These are phyloP conservation scores for Blastosporella zonata DNA, from an alignment of 1,284 basidiomycete genomes.

Conservation along the genomic window DNA sequence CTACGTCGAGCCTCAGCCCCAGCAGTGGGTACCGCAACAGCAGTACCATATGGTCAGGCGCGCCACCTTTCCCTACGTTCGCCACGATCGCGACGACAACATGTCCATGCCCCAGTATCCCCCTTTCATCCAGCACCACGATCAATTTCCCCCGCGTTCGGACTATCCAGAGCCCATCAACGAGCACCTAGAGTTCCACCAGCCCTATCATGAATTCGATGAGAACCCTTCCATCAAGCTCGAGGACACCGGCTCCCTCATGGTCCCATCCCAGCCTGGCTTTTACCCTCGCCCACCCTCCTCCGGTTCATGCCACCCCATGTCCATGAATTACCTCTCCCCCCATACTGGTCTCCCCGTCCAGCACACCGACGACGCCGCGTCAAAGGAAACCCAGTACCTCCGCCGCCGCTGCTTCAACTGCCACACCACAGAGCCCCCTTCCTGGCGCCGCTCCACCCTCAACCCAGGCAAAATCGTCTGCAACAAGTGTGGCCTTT, in stretches of 20 bases:
- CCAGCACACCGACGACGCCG: constrained; percentile 84
- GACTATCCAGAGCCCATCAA: constrained; percentile 30
- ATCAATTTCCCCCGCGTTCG: constrained; percentile 19
- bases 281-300: constrained; percentile 35
- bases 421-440: constrained; percentile 84
- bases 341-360: constrained; percentile 62
- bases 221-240: constrained; percentile 54
- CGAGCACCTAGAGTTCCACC: constrained; percentile 36
- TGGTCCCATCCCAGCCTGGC: constrained; percentile 57
- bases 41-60: constrained; percentile 54
- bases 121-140: constrained; percentile 33
- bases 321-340: constrained; percentile 44
- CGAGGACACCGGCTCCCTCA: constrained; percentile 55
- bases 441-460: constrained; percentile 79
- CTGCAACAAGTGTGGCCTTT: constrained; percentile 86
- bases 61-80: constrained; percentile 70
- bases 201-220: constrained; percentile 46
- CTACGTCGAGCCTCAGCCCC: constrained; percentile 34
- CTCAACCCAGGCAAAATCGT: constrained; percentile 87
- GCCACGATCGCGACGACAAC: constrained; percentile 56
- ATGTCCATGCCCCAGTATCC: constrained; percentile 43
- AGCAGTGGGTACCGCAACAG: constrained; percentile 33
- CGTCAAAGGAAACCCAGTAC: constrained; percentile 83
- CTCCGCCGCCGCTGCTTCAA: constrained; percentile 82
- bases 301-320: constrained; percentile 22